A percentile compares a stretch with the other conserved stretches of the same genome.
These are phyloP conservation scores for Rhizopogon roseolus DNA, from an alignment of 768 basidiomycete genomes.

Conservation along the genomic window DNA sequence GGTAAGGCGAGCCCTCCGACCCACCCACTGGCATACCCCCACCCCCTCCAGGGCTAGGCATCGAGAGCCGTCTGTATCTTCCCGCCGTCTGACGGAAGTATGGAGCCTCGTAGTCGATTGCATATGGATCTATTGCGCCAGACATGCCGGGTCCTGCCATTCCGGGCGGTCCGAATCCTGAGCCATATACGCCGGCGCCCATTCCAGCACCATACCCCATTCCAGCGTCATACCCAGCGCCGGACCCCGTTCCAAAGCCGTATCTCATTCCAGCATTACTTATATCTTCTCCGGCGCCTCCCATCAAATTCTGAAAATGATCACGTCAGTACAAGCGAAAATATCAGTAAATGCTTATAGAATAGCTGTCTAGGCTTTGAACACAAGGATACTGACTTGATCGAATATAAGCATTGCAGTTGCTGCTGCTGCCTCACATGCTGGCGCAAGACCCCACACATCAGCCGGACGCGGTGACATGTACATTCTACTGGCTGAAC, in stretches of 20 bases:
- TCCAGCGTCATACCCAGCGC: background rate
- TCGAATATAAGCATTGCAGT: constrained; percentile 60
- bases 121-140: constrained; percentile 1
- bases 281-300: background rate
- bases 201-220: background rate
- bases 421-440: constrained; percentile 63
- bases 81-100: constrained; percentile 1
- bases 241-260: too few species aligned
- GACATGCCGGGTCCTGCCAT: background rate
- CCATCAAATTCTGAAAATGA: background rate
- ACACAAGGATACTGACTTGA: constrained; percentile 31
- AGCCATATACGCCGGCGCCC: background rate
- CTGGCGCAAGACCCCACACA: constrained; percentile 41
- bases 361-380: background rate
- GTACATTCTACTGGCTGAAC: constrained; percentile 52
- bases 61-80: background rate
- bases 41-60: background rate
- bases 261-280: too few species aligned
- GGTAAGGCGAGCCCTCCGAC: background rate
- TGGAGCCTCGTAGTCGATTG: constrained; percentile 7
- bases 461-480: constrained; percentile 42
- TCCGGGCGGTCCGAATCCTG: background rate
- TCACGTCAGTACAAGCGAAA: background rate
- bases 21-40: background rate
- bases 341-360: background rate